Evolutionary conservation across 2,329 filamentous ascomycete species (phyloP).

Genomic region (Curvularia verruculosa): DNA sequence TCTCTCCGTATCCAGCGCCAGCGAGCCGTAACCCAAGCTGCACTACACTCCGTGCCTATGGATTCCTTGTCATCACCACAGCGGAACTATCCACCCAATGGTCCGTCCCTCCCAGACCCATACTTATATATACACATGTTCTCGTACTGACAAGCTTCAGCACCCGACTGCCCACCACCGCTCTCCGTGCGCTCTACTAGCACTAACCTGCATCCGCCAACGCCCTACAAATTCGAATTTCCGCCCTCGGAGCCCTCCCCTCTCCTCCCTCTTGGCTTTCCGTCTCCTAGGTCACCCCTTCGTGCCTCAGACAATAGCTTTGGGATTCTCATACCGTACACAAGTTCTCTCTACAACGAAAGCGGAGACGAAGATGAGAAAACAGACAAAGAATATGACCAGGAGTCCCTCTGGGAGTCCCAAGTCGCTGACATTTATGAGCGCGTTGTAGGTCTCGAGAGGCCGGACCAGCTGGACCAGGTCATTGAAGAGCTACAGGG

Average conservation of each 20-base stretch:
- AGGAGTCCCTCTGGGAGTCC: not conserved
- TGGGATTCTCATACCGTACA: not conserved
- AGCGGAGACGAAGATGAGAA: not conserved
- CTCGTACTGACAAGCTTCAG: conserved; percentile 2
- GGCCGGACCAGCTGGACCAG: not conserved
- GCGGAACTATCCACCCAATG: conserved; percentile 21
- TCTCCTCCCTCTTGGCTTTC: conserved; percentile 4
- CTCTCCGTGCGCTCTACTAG: conserved; percentile 24
- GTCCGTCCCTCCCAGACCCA: not conserved
- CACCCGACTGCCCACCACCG: conserved; percentile 38
- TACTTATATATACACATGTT: not conserved
- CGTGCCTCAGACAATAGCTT: conserved; percentile 1
- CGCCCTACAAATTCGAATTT: no score
- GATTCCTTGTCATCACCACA: not conserved
- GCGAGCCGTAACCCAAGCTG: not conserved
- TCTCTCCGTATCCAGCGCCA: conserved; percentile 1
- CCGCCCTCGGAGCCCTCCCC: conserved; percentile 11
- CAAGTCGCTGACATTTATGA: conserved; percentile 3
- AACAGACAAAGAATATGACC: not conserved
- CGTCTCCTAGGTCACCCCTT: not conserved
- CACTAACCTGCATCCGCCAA: no score
- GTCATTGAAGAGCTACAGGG: conserved; percentile 4
- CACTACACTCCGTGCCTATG: not conserved
- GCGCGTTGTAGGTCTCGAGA: not conserved
- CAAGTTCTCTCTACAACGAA: not conserved